Conservation (phyloP, 2,329 filamentous ascomycete genomes). For the Fulvia fulva region DNA sequence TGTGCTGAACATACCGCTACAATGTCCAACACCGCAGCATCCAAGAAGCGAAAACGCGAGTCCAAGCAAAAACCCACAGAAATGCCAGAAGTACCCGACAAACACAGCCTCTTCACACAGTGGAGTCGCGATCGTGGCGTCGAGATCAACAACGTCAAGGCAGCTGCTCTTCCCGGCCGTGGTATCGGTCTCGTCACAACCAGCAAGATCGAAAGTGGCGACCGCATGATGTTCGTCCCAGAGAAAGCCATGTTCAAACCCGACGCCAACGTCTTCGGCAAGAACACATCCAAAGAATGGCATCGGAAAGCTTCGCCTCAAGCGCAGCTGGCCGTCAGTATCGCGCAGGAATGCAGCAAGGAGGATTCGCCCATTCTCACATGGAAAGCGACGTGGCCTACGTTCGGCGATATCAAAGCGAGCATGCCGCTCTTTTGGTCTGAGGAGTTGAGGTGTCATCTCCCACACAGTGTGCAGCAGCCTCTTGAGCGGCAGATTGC, state of each 20-base stretch:
- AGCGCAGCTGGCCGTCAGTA: slow-evolving; percentile 60
- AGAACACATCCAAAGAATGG: slow-evolving; percentile 1
- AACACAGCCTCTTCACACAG: slow-evolving; percentile 55
- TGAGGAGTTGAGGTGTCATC: slow-evolving; percentile 35
- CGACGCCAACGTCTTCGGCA: slow-evolving; percentile 42
- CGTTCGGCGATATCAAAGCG: slow-evolving; percentile 53
- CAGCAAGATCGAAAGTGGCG: slow-evolving; percentile 57
- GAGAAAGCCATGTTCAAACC: slow-evolving; percentile 60
- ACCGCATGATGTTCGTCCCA: slow-evolving; percentile 64
- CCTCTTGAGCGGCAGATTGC: slow-evolving; percentile 28
- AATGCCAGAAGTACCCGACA: slow-evolving; percentile 19
- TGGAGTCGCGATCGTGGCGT: slow-evolving; percentile 68
- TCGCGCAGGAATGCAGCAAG: slow-evolving; percentile 17
- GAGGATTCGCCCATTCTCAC: slow-evolving; percentile 6
- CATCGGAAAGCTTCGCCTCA: slow-evolving; percentile 44
- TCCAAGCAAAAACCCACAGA: background rate
- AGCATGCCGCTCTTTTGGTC: slow-evolving; percentile 58
- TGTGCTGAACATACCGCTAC: background rate
- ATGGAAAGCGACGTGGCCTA: slow-evolving; percentile 53
- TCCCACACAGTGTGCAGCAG: slow-evolving; percentile 37
- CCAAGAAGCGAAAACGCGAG: slow-evolving; percentile 2
- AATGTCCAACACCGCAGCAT: background rate
- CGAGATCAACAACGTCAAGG: slow-evolving; percentile 61
- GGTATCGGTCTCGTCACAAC: slow-evolving; percentile 76
- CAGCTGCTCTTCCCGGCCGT: slow-evolving; percentile 64